Base-by-base conservation (phyloP, 2,329 filamentous ascomycete genomes). In the Botrytis aclada region DNA sequence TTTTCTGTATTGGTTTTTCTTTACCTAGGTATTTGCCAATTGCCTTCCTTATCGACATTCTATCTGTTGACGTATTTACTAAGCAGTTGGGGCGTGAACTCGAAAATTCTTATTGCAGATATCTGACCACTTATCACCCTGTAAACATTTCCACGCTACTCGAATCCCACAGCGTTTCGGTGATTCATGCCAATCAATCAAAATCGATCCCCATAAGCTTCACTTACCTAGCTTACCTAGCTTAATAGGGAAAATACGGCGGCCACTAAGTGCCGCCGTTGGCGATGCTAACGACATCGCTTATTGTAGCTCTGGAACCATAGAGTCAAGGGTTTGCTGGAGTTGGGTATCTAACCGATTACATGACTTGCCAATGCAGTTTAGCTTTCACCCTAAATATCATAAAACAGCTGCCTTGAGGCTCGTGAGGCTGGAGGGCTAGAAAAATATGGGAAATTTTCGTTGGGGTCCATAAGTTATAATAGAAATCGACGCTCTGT, bases 211-310 rank as follows among this genome's bases (percentile, higher is more conserved):
- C 39, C 25, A 20, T 29, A 45, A 29, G 25, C 29, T 34, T 32
- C 14, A 37, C 14, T 67, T 25, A 37, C 58, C 39, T 41, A n/a
- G 32, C 14, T 67, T 25, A 37, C 58, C 39, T 41, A n/a, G 32
- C 25, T 54, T 34, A 4, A 60, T n/a, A 0, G 8, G 22, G 29
- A 32, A 67, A 41, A 41, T 67, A 67, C 65, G 32, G 41, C 61
- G 34, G 3, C 32, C 45, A 32, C 41, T 60, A 71, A 65, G 41
- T 66, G 69, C 69, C 60, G 69, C 69, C 37, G 34, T 71, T 66
- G 18, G 61, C 47, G 12, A 22, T 54, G 47, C 47, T 58, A 69
- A 41, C 47, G 65, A 29, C 22, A 56, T 69, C 65, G 65, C 65
- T 69, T 69, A 69, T 32, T 56, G 51, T 66, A 64, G 43, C 47